Conservation (phyloP, 1,284 basidiomycete genomes). For the Ganoderma leucocontextum region DNA sequence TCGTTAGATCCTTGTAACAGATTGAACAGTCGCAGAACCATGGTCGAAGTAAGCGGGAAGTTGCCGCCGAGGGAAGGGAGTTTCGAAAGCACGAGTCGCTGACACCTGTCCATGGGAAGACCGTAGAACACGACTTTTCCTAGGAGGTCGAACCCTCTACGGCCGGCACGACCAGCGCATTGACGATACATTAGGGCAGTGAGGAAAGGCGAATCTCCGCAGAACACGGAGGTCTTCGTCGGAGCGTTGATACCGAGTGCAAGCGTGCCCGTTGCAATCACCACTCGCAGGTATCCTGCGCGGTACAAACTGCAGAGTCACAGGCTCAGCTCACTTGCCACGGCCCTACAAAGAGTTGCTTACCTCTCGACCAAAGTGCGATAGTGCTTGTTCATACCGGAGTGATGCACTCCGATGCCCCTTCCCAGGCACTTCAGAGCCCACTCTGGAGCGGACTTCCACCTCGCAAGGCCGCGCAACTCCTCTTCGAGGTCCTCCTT, state of each 20-base stretch:
- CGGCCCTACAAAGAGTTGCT: constrained; percentile 6
- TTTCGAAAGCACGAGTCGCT: constrained; percentile 68
- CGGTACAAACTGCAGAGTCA: constrained; percentile 58
- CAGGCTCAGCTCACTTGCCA: constrained; percentile 1
- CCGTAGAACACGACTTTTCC: constrained; percentile 80
- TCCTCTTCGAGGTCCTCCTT: constrained; percentile 59
- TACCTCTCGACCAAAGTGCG: constrained; percentile 68
- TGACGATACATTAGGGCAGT: constrained; percentile 77
- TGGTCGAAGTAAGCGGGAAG: constrained; percentile 73
- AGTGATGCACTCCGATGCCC: constrained; percentile 75
- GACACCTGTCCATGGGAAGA: constrained; percentile 65
- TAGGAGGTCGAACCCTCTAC: constrained; percentile 72
- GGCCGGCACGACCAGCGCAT: constrained; percentile 66
- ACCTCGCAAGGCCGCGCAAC: constrained; percentile 49
- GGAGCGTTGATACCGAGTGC: constrained; percentile 81
- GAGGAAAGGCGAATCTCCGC: constrained; percentile 70
- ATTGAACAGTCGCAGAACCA: constrained; percentile 69
- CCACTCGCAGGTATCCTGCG: constrained; percentile 64
- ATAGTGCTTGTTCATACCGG: constrained; percentile 73
- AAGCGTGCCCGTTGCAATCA: constrained; percentile 73
- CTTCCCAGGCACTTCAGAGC: constrained; percentile 57
- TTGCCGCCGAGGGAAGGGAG: constrained; percentile 69
- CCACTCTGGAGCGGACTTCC: constrained; percentile 51
- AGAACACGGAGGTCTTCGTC: constrained; percentile 70
- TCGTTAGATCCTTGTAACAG: constrained; percentile 67